Evolutionary conservation across 192 early-diverging fungal genomes (phyloP).

Genomic region (Globomyces pollinis-pini): DNA sequence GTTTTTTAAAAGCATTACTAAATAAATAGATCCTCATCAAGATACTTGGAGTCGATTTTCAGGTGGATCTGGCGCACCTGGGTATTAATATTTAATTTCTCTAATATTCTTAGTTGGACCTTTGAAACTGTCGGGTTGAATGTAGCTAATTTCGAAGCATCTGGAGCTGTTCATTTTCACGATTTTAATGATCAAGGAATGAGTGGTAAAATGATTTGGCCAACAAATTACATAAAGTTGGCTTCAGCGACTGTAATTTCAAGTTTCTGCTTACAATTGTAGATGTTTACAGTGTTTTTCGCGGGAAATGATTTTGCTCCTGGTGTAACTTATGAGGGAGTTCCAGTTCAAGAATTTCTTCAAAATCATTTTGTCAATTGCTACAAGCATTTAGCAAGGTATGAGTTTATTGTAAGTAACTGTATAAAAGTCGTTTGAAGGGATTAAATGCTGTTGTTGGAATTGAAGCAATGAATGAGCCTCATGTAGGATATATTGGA

Average conservation of each 20-base stretch:
- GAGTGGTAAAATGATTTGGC: slow-evolving; percentile 60
- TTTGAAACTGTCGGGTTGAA: slow-evolving; percentile 76
- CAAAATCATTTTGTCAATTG: slow-evolving; percentile 59
- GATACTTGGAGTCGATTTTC: slow-evolving; percentile 66
- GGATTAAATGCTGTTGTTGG: slow-evolving; percentile 63
- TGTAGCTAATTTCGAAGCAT: slow-evolving; percentile 61
- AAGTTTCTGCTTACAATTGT: too few relatives aligned
- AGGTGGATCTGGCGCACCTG: slow-evolving; percentile 78
- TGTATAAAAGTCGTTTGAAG: slow-evolving; percentile 43
- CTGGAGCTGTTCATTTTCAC: slow-evolving; percentile 74
- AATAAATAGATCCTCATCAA: slow-evolving; percentile 75
- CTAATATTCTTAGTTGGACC: slow-evolving; percentile 48
- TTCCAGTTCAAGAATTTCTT: slow-evolving; percentile 56
- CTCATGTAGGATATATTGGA: slow-evolving; percentile 69
- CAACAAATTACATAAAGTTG: slow-evolving; percentile 81
- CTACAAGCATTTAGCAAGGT: slow-evolving; percentile 64
- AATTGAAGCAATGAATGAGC: slow-evolving; percentile 77
- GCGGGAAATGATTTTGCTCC: slow-evolving; percentile 69
- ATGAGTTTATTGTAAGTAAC: too few relatives aligned
- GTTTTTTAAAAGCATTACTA: neutral
- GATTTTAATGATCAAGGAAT: slow-evolving; percentile 38
- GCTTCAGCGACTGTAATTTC: slow-evolving; percentile 81
- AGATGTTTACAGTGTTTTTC: too few relatives aligned
- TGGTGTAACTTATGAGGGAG: slow-evolving; percentile 52
- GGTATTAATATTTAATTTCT: too few relatives aligned